Conservation (phyloP, 371 early-diverging fungal species). For the Rhizomucor miehei region DNA sequence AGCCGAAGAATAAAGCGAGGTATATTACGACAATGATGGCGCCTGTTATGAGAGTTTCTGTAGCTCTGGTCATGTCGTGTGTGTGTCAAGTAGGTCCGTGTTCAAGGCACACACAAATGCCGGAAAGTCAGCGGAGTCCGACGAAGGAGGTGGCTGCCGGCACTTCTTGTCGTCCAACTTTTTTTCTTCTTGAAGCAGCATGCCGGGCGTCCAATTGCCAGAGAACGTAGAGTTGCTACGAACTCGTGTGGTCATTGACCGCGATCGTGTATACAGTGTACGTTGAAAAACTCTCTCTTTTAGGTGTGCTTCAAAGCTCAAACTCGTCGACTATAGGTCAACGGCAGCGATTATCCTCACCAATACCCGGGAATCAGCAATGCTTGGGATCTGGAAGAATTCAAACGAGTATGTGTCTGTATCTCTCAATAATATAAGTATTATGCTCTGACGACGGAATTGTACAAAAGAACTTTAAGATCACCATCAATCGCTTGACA, state of each 20-base stretch:
- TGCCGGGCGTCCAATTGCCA: conserved; percentile 21
- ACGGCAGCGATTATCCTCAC: conserved; percentile 63
- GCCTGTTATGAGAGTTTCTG: conserved; percentile 50
- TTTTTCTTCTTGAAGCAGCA: conserved; percentile 11
- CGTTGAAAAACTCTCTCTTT: conserved; percentile 8
- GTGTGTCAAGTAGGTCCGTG: not conserved
- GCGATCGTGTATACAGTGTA: conserved; percentile 61
- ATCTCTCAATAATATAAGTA: not conserved
- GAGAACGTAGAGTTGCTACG: conserved; percentile 45
- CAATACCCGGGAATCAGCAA: conserved; percentile 58
- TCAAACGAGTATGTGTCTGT: conserved; percentile 52
- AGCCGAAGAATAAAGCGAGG: conserved; percentile 48
- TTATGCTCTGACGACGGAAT: not conserved
- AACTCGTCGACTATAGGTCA: conserved; percentile 35
- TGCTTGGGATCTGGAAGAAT: conserved; percentile 57
- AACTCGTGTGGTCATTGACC: conserved; percentile 55
- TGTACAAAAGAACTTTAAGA: conserved; percentile 53
- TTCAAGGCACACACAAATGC: not conserved
- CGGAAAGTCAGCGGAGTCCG: not conserved
- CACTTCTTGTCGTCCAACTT: conserved; percentile 7
- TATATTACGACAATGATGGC: conserved; percentile 45
- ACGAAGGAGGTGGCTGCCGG: not conserved
- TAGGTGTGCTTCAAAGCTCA: not conserved
- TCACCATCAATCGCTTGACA: conserved; percentile 68
- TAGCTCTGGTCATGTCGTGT: conserved; percentile 60